Percentiles rank a stretch among this genome's conserved stretches.
These are phyloP conservation scores for Mycena kentingensis DNA, from an alignment of 768 basidiomycete species.

Conservation along the genomic window DNA sequence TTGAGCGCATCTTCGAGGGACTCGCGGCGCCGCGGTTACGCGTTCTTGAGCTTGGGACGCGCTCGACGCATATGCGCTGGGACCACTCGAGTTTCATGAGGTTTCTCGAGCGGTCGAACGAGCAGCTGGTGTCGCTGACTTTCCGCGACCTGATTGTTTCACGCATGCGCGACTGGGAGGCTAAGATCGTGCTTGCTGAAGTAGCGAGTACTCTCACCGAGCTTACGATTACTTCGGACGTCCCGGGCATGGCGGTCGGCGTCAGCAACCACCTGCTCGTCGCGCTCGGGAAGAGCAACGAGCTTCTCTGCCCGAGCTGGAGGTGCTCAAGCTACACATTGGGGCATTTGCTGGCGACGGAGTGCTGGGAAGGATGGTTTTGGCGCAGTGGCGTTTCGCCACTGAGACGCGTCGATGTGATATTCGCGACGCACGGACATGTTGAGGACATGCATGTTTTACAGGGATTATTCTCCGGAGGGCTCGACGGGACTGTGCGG, in stretches of 20 bases:
- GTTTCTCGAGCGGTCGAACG: constrained; percentile 13
- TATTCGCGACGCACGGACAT: no score
- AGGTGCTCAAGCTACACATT: constrained; percentile 9
- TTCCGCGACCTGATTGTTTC: constrained; percentile 19
- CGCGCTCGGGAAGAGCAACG: not conserved
- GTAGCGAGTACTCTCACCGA: constrained; percentile 8
- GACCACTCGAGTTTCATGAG: constrained; percentile 15
- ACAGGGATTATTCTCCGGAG: no score
- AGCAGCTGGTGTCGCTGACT: constrained; percentile 9
- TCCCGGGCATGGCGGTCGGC: constrained; percentile 15
- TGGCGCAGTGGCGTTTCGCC: constrained; percentile 12
- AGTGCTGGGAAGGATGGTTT: constrained; percentile 11
- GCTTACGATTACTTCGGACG: constrained; percentile 15
- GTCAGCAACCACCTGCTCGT: constrained; percentile 6
- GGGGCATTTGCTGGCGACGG: constrained; percentile 10
- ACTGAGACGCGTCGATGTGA: no score
- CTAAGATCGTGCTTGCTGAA: constrained; percentile 4
- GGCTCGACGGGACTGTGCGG: no score
- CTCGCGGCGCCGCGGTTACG: constrained; percentile 7
- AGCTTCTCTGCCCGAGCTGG: constrained; percentile 13
- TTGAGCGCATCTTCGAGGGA: constrained; percentile 6
- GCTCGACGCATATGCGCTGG: constrained; percentile 17
- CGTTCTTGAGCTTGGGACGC: constrained; percentile 11
- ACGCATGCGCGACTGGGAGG: constrained; percentile 1
- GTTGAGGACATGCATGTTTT: no score